A percentile compares a stretch with the other conserved stretches of the same genome.
Conservation (phyloP, 352 stramenopile genomes). For the Globisporangium nagaii region DNA sequence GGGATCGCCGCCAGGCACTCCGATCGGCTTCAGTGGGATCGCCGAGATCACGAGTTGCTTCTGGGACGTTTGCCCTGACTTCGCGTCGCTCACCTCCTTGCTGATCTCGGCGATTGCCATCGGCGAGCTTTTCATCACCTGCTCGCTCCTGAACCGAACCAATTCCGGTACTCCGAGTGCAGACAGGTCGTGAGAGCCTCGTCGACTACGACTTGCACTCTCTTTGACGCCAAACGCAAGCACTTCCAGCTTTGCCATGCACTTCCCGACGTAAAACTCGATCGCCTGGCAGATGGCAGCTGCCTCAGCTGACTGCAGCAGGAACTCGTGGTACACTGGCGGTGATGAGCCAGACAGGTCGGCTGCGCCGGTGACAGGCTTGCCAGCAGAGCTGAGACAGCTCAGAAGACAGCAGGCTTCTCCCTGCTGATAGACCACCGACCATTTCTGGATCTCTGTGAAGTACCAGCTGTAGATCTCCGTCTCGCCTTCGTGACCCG, state of each 20-base stretch:
- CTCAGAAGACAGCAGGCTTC: conserved; percentile 56
- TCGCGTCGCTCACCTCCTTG: neutral
- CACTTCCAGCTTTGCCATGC: conserved; percentile 70
- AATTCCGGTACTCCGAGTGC: neutral
- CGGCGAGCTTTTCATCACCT: neutral
- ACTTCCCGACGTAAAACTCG: conserved; percentile 77
- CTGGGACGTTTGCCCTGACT: neutral
- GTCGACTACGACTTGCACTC: conserved; percentile 5
- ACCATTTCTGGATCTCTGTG: conserved; percentile 76
- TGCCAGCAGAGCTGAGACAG: conserved; percentile 22
- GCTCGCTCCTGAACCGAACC: conserved; percentile 6
- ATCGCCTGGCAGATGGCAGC: conserved; percentile 53
- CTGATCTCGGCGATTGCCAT: neutral
- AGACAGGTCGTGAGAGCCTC: neutral
- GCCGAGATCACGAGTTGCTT: conserved; percentile 4
- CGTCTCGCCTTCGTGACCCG: conserved; percentile 31
- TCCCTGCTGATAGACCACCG: conserved; percentile 46
- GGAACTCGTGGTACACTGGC: conserved; percentile 43
- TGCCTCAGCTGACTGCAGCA: conserved; percentile 56
- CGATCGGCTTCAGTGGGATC: conserved; percentile 3
- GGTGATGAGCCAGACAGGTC: neutral
- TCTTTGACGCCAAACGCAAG: conserved; percentile 28
- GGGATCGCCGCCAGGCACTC: neutral
- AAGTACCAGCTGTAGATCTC: conserved; percentile 73
- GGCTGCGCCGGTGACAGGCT: neutral